These are phyloP conservation scores for Polytrichum formosum DNA, from an alignment of 225 moss, liverwort and hornwort species.

Conservation along the genomic window DNA sequence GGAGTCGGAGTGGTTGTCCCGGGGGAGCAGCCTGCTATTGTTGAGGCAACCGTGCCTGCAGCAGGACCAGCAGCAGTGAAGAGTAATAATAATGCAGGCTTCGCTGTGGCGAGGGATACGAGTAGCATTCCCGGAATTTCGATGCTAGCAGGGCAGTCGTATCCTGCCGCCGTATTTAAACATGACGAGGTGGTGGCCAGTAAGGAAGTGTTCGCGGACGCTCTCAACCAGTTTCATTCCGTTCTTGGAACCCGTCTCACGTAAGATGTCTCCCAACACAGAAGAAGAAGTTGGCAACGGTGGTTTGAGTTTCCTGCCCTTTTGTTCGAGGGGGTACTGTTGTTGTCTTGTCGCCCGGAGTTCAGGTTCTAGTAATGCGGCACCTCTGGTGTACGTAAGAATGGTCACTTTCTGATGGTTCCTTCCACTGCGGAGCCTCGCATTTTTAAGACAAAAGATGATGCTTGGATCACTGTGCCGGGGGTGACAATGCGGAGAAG, in stretches of 20 bases:
- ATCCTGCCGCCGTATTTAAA: slow-evolving; percentile 52
- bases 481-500: no score
- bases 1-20: not conserved
- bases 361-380: no score
- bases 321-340: no score
- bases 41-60: not conserved
- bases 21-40: slow-evolving; percentile 11
- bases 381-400: no score
- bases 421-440: no score
- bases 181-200: slow-evolving; percentile 62
- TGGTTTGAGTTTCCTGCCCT: no score
- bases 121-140: slow-evolving; percentile 49
- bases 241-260: slow-evolving; percentile 59
- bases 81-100: slow-evolving; percentile 9
- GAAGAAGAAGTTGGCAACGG: no score
- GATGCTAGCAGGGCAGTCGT: slow-evolving; percentile 53
- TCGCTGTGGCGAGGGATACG: slow-evolving; percentile 31
- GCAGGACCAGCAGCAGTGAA: not conserved
- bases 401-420: no score
- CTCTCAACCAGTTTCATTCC: slow-evolving; percentile 72
- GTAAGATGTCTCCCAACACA: slow-evolving; percentile 31
- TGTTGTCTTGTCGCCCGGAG: no score
- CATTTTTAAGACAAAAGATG: no score
- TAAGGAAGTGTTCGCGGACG: slow-evolving; percentile 61
- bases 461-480: no score